Evolutionary conservation across 2,329 filamentous ascomycete genomes (phyloP), one percentile per base, ranked within the genome.

Genomic region (Aureobasidium namibiae): DNA sequence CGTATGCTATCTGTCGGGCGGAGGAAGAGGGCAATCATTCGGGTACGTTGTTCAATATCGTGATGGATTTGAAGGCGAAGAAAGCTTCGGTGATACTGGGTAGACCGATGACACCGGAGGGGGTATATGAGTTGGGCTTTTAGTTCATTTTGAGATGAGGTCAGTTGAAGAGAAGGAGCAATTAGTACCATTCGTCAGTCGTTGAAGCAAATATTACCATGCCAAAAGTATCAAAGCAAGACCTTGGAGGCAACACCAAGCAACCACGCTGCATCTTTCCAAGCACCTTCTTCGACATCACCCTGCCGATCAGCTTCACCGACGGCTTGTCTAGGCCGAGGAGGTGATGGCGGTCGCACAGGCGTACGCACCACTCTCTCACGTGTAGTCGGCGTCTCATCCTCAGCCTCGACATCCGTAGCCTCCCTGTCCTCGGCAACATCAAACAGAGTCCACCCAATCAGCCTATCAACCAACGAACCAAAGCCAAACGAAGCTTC

Each of bases 251-350:
- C 79, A 42, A 81, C 76, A 52, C 79, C 78, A 60, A 84, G 68
- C 60, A 84, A 66, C 82, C 82, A 84, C 31, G 77, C 76, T 33
- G 79, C 81, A 71, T 84, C 82, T 61, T 79, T 75, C 82, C 82
- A 84, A 0, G 80, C 80, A 5, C 78, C 80, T 66, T 69, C 65
- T 66, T 74, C 63, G 63, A 67, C 53, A 64, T 66, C 66, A 62
- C 72, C 70, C 45, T 48, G 57, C 48, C 33, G 46, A 6, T 41
- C 18, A 13, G 45, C 21, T 21, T 7, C 16, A 16, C 23, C 31
- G 16, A 45, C 23, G 1, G 39, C 31, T 10, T 53, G 46, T 13
- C 39, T 50, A 6, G 48, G 57, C 16, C 57, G 26, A 16, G 46
- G 39, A 21, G 46, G 45, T 13, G n/a, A 65, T 65, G 56, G 67